A percentile compares a stretch with the other conserved stretches of the same genome.
Conservation (phyloP, 1,139 yeast genomes). For the Trichomonascaceae sp. region DNA sequence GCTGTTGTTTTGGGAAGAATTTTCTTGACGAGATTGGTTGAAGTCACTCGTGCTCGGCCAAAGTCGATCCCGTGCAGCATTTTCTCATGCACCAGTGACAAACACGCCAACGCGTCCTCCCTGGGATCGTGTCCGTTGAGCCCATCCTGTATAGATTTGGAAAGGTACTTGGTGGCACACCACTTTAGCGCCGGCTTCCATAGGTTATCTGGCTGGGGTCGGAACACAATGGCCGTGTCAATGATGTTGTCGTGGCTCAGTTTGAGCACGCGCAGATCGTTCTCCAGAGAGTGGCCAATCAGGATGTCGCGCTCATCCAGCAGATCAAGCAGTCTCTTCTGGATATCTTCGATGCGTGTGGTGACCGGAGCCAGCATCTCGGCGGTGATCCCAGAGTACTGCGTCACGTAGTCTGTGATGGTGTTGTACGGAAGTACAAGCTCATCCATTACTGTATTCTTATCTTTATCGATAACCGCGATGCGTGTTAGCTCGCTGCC, state of each 20-base stretch:
- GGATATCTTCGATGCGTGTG: conserved; percentile 57
- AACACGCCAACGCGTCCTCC: conserved; percentile 74
- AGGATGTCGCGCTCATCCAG: conserved; percentile 55
- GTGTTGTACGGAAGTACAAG: conserved; percentile 63
- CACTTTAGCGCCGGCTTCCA: conserved; percentile 64
- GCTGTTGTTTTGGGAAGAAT: conserved; percentile 16
- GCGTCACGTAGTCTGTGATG: conserved; percentile 69
- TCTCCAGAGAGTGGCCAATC: conserved; percentile 88
- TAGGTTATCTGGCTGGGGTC: conserved; percentile 72
- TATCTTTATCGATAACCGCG: conserved; percentile 55
- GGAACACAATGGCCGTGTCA: conserved; percentile 75
- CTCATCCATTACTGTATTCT: conserved; percentile 50
- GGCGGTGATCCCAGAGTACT: conserved; percentile 76
- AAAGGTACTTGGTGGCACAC: conserved; percentile 44
- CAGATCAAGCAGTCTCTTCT: conserved; percentile 37
- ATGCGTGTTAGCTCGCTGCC: conserved; percentile 68
- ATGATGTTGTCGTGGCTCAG: conserved; percentile 58
- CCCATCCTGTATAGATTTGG: conserved; percentile 45
- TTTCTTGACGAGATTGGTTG: conserved; percentile 12
- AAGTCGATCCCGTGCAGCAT: conserved; percentile 49
- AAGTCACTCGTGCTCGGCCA: conserved; percentile 32
- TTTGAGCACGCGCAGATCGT: conserved; percentile 74
- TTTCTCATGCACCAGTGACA: conserved; percentile 62
- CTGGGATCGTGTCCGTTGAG: conserved; percentile 69
- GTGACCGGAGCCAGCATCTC: conserved; percentile 50